Evolutionary conservation across 192 early-diverging fungal genomes (phyloP), one percentile per base, ranked within the genome.

Genomic region (Chytriomyces hyalinus): DNA sequence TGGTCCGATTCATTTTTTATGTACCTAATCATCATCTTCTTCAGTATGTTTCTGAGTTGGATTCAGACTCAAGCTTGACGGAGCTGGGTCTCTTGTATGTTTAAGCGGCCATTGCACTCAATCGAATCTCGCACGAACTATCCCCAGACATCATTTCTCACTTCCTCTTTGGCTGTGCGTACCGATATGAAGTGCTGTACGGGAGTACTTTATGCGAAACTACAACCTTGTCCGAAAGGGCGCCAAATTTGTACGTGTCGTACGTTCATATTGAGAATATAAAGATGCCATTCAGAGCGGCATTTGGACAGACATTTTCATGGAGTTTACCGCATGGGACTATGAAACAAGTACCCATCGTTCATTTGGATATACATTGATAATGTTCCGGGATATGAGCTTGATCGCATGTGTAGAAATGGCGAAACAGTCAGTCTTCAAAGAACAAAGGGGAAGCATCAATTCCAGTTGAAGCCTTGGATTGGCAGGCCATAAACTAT

Each of bases 11-110:
- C 11, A 57, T 10, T n/a, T 10, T 63, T 20, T 20, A 1, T 70
- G 15, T 1, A 8, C 0, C 11, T 70, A n/a, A n/a, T n/a, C n/a
- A n/a, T 49, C 9, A 0, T 24, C 61, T 13, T 26, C 22, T 44
- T 8, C 59, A 73, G 71, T 61, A 73, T 24, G 57, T 73, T 7
- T 24, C 59, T 61, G 71, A 73, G 61, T 43, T 73, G n/a, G 60
- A 61, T 24, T n/a, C 57, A 8, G 61, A 73, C 22, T 24, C 60
- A 8, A 61, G 57, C 10, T 46, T 73, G 5, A 44, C 36, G 10
- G 17, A n/a, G 5, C 59, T 73, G 6, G 71, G 59, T 5, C 22
- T 6, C 59, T 60, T 73, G 11, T 60, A 73, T 24, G 44, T 73
- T 46, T 61, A 60, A 73, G 49, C 46, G 11, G 22, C 6, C 22